Evolutionary conservation across 805 yeast species (phyloP), one percentile per base, ranked within the genome.

Genomic region (Nakazawaea populi): DNA sequence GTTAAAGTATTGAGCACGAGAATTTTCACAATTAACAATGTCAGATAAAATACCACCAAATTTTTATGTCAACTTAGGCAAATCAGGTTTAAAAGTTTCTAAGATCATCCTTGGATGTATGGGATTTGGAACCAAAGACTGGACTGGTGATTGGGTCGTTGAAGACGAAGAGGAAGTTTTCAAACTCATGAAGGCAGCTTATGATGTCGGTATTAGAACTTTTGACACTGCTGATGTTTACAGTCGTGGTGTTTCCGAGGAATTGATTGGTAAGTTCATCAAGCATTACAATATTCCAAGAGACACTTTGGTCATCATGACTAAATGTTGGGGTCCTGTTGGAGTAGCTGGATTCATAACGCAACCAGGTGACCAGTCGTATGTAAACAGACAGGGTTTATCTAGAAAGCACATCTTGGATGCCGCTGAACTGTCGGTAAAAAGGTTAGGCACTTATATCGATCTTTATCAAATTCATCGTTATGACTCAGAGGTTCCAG

Each of bases 381-480:
- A 64, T 6, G 43, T 61, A 24, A 74, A 74, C 52, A 58, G 66
- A 10, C 43, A 58, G 32, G 80, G 81, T 4, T 57, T 73, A 10
- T 69, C 75, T 11, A 58, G 77, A 48, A 75, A 74, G 54, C 79
- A 76, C 58, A 70, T 77, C 28, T 53, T 74, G n/a, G 77, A 74
- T 49, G 76, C 77, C 44, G 68, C 60, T 47, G 57, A 60, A 42
- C 66, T 56, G 4, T 70, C 77, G 4, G 69, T 67, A 6, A 64
- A 66, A 51, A 67, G 82, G 61, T 59, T 78, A 53, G 81, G 82
- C 4, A 76, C 81, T 1, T 73, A 74, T 54, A 68, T 76, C 38
- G 82, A 78, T 58, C 73, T 82, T 14, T 65, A 73, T 18, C 85
- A 79, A 62, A 77, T 82, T 55, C 87, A 82, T 62, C 64, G 86